Conservation (phyloP, 257 asterid genomes). For the Fraxinus cuspidata region DNA sequence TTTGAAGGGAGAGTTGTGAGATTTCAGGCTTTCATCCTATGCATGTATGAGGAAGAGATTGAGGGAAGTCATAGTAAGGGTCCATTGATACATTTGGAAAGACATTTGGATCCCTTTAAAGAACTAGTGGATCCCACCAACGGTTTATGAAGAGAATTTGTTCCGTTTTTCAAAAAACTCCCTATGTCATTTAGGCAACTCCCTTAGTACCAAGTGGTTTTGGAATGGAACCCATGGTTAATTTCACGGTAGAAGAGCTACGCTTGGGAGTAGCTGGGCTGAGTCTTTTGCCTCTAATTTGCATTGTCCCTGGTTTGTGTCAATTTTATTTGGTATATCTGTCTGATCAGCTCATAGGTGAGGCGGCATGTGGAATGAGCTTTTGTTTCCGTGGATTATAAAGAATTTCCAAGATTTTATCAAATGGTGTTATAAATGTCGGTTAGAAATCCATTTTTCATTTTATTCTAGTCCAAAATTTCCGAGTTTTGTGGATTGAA, state of each 20-base stretch:
- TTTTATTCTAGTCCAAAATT: neutral
- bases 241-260: neutral
- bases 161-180: neutral
- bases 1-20: slow-evolving; percentile 16
- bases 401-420: neutral
- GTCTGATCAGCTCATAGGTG: slow-evolving; percentile 18
- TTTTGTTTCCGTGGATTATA: neutral
- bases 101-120: neutral
- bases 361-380: slow-evolving; percentile 3
- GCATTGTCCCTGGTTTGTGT: neutral
- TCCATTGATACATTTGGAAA: slow-evolving; percentile 21
- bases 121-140: neutral
- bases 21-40: slow-evolving; percentile 8
- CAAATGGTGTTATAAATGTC: neutral
- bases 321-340: neutral
- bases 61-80: neutral
- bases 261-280: slow-evolving; percentile 2
- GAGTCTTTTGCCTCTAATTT: slow-evolving; percentile 4
- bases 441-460: slow-evolving; percentile 12
- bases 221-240: neutral
- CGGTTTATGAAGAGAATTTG: neutral
- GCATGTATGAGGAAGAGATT: neutral
- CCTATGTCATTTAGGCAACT: slow-evolving; percentile 5
- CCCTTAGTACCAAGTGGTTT: neutral
- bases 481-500: neutral